Conservation (phyloP, 257 asterid genomes). For the Prunella vulgaris region DNA sequence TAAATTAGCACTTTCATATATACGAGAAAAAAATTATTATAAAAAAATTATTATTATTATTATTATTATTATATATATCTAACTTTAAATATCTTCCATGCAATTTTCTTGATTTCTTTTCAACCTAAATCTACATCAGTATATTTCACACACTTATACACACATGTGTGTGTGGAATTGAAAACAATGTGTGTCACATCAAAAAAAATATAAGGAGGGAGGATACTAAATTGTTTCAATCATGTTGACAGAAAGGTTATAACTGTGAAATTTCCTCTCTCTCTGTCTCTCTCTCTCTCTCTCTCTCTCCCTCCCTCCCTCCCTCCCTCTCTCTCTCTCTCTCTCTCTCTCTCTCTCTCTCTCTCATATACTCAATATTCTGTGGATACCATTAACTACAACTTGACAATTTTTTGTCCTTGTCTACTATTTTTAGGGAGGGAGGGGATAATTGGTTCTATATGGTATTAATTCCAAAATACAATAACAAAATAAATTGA, state of each 20-base stretch:
- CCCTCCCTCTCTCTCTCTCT: no score
- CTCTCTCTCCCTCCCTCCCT: no score
- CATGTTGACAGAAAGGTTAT: conserved; percentile 17
- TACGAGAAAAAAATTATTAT: no score
- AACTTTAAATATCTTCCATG: conserved; percentile 36
- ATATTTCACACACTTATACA: not conserved
- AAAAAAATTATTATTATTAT: no score
- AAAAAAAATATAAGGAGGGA: conserved; percentile 21
- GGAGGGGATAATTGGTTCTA: conserved; percentile 11
- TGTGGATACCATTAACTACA: conserved; percentile 36
- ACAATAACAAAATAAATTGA: not conserved
- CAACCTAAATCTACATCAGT: not conserved
- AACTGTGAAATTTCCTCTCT: conserved; percentile 13
- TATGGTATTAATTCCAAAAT: not conserved
- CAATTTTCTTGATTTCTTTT: conserved; percentile 6
- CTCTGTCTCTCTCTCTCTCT: no score
- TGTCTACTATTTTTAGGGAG: not conserved
- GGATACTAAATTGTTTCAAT: conserved; percentile 24
- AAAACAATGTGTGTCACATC: conserved; percentile 30
- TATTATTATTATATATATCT: not conserved
- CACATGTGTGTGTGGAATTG: not conserved
- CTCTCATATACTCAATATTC: conserved; percentile 14
- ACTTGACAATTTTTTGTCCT: conserved; percentile 31
- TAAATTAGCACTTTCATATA: no score
- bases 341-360: no score